Evolutionary conservation across 2,329 filamentous ascomycete species (phyloP).

Genomic region (Dactylellina leptospora): DNA sequence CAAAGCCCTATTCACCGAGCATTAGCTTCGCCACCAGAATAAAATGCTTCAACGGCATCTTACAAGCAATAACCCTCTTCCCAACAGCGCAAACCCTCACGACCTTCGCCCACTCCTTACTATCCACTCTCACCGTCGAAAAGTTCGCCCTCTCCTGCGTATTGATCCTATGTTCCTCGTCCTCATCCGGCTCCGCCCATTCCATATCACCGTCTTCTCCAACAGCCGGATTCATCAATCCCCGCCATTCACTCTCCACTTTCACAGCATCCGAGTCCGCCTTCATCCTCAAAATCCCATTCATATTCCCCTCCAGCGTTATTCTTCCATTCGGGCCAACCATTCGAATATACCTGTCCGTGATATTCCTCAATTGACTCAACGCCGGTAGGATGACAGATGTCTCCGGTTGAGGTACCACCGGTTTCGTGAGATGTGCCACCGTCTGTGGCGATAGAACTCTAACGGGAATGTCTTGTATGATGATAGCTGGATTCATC

Average conservation of each 20-base stretch:
- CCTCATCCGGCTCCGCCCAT: slow-evolving; percentile 71
- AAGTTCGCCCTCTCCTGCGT: slow-evolving; percentile 74
- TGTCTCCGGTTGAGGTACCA: slow-evolving; percentile 88
- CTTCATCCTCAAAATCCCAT: slow-evolving; percentile 81
- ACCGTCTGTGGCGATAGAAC: slow-evolving; percentile 84
- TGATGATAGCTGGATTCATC: slow-evolving; percentile 72
- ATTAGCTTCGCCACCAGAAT: background rate
- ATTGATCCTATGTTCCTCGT: slow-evolving; percentile 60
- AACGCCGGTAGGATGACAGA: slow-evolving; percentile 90
- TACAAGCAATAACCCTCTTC: slow-evolving; percentile 89
- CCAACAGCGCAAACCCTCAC: slow-evolving; percentile 89
- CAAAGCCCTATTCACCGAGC: slow-evolving; percentile 68
- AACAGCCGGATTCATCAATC: slow-evolving; percentile 84
- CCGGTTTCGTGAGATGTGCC: slow-evolving; percentile 92
- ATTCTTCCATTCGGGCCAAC: slow-evolving; percentile 76
- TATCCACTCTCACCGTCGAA: slow-evolving; percentile 90
- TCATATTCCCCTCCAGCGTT: slow-evolving; percentile 92
- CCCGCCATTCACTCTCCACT: slow-evolving; percentile 85
- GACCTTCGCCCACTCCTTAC: slow-evolving; percentile 92
- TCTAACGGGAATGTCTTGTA: slow-evolving; percentile 93
- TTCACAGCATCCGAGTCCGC: slow-evolving; percentile 84
- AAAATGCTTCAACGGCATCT: slow-evolving; percentile 58
- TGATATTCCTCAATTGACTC: slow-evolving; percentile 89
- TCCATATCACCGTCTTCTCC: slow-evolving; percentile 75
- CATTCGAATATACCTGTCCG: slow-evolving; percentile 86